Conservation (phyloP, 2,329 filamentous ascomycete genomes). For the Aspergillus hortae region DNA sequence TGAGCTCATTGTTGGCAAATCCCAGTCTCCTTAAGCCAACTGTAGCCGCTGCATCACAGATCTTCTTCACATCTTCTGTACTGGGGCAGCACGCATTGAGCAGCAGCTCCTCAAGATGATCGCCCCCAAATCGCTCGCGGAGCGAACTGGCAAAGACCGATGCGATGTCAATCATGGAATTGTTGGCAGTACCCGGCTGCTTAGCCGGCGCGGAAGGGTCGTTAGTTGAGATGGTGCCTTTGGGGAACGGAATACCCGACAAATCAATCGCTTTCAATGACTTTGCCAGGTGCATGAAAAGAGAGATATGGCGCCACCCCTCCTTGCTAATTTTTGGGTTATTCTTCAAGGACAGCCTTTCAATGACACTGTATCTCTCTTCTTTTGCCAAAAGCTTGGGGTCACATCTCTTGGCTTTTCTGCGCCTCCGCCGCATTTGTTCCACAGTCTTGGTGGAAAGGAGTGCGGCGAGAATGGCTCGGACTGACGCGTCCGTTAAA, state of each 20-base stretch:
- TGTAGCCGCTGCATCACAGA: constrained; percentile 78
- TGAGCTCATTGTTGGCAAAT: constrained; percentile 76
- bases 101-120: constrained; percentile 75
- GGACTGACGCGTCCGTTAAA: constrained; percentile 78
- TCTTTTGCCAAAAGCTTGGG: constrained; percentile 25
- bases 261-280: constrained; percentile 83
- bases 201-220: constrained; percentile 15
- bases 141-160: constrained; percentile 71
- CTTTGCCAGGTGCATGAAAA: constrained; percentile 87
- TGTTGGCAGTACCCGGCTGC: constrained; percentile 16
- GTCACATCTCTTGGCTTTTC: constrained; percentile 36
- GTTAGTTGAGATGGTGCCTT: constrained; percentile 27
- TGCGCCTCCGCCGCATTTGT: constrained; percentile 50
- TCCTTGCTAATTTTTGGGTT: constrained; percentile 78
- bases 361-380: constrained; percentile 64
- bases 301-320: constrained; percentile 85
- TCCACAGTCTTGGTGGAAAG: constrained; percentile 71
- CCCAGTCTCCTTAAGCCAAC: constrained; percentile 76
- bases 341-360: constrained; percentile 83
- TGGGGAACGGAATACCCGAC: constrained; percentile 77
- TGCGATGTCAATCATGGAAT: constrained; percentile 50
- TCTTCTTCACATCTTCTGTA: constrained; percentile 65
- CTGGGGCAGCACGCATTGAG: constrained; percentile 74
- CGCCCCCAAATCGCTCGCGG: constrained; percentile 70
- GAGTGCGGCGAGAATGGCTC: constrained; percentile 81